Conservation (phyloP, 2,329 filamentous ascomycete species). For the Cucurbitaria berberidis region DNA sequence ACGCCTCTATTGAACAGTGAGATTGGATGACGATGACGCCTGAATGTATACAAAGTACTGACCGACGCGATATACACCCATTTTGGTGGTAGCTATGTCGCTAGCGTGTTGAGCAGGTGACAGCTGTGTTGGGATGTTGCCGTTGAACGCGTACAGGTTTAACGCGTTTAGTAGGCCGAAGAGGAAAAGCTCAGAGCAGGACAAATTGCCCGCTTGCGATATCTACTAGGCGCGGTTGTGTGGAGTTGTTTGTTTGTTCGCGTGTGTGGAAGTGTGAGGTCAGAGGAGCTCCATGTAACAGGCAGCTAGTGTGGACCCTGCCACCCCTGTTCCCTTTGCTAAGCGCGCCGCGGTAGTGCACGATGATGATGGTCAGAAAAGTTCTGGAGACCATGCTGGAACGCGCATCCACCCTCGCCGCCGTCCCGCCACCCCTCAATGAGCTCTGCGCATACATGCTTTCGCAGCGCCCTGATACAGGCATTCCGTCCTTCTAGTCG, state of each 20-base stretch:
- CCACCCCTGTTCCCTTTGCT: constrained; percentile 1
- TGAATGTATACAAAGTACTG: constrained; percentile 4
- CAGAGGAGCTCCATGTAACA: constrained; percentile 11
- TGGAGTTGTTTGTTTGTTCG: constrained; percentile 12
- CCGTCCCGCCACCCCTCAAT: constrained; percentile 36
- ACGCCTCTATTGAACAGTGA: constrained; percentile 24
- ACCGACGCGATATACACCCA: constrained; percentile 40
- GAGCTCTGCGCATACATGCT: constrained; percentile 47
- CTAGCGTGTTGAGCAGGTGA: background rate
- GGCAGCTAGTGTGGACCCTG: constrained; percentile 12
- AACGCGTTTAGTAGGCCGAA: constrained; percentile 4
- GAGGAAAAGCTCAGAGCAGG: background rate
- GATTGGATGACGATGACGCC: background rate
- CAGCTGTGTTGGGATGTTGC: background rate
- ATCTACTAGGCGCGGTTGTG: constrained; percentile 4
- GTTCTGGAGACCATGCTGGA: constrained; percentile 23
- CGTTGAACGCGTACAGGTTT: constrained; percentile 3
- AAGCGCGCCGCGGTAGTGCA: constrained; percentile 19
- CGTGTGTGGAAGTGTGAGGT: constrained; percentile 16
- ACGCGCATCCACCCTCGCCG: constrained; percentile 24
- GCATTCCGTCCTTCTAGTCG: constrained; percentile 40
- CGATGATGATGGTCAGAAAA: constrained; percentile 34
- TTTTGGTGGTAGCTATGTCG: constrained; percentile 9
- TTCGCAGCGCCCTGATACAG: constrained; percentile 46
- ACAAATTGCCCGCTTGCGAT: constrained; percentile 2